These are phyloP conservation scores for Metschnikowia cerradonensis DNA, from an alignment of 805 yeast genomes.

Conservation along the genomic window DNA sequence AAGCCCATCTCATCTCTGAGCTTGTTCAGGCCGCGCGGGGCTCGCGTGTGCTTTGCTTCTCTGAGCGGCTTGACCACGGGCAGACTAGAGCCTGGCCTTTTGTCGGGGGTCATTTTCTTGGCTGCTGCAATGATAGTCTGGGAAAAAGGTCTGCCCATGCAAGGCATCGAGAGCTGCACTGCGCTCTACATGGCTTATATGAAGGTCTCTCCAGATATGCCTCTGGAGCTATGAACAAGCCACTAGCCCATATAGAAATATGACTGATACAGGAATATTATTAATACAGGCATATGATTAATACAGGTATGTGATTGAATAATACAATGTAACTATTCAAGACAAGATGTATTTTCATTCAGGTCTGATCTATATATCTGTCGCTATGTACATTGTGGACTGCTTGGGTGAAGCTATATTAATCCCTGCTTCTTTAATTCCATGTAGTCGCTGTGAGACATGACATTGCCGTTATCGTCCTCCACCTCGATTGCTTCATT, in stretches of 20 bases:
- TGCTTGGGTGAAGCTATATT: constrained; percentile 31
- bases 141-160: background rate
- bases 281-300: too few species aligned
- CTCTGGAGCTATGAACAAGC: background rate
- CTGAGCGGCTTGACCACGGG: background rate
- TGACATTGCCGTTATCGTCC: constrained; percentile 89
- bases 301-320: too few species aligned
- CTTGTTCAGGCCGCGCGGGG: constrained; percentile 14
- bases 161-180: background rate
- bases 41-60: background rate
- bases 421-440: constrained; percentile 89
- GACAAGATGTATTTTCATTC: too few species aligned
- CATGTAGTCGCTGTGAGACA: constrained; percentile 76
- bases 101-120: background rate
- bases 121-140: background rate
- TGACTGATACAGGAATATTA: too few species aligned
- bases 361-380: too few species aligned
- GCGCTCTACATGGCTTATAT: constrained; percentile 1
- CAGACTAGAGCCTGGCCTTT: background rate
- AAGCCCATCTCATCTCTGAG: constrained; percentile 46
- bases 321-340: too few species aligned
- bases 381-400: too few species aligned
- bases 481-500: constrained; percentile 76
- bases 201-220: background rate
- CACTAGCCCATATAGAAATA: too few species aligned